Percentiles rank a stretch among this genome's conserved stretches.
Conservation (phyloP, 495 filamentous ascomycete species). For the Amniculicola lignicola region DNA sequence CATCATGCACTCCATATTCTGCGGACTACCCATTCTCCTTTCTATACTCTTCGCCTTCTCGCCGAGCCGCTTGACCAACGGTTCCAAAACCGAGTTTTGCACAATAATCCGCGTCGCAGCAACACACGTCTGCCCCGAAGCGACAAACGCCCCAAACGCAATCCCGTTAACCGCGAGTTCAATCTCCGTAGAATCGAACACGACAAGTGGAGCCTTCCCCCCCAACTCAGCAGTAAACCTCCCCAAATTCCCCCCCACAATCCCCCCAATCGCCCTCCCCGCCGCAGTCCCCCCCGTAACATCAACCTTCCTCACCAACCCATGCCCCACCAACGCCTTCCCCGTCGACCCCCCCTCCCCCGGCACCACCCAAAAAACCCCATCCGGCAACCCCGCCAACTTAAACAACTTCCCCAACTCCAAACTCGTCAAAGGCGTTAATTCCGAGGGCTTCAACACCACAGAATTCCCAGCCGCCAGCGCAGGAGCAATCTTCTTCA, state of each 20-base stretch:
- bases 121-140: slow-evolving; percentile 69
- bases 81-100: slow-evolving; percentile 47
- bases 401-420: slow-evolving; percentile 55
- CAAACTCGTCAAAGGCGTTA: slow-evolving; percentile 57
- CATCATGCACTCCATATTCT: slow-evolving; percentile 37
- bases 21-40: slow-evolving; percentile 50
- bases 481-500: slow-evolving; percentile 49
- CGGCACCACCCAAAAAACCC: slow-evolving; percentile 59
- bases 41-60: slow-evolving; percentile 40
- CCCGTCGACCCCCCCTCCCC: slow-evolving; percentile 63
- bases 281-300: slow-evolving; percentile 67
- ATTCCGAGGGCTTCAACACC: slow-evolving; percentile 62
- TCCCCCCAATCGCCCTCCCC: slow-evolving; percentile 57
- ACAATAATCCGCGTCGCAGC: slow-evolving; percentile 71
- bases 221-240: slow-evolving; percentile 70
- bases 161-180: slow-evolving; percentile 59
- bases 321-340: slow-evolving; percentile 61
- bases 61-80: slow-evolving; percentile 40
- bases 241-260: slow-evolving; percentile 61
- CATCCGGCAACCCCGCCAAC: slow-evolving; percentile 57
- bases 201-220: slow-evolving; percentile 70
- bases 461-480: slow-evolving; percentile 60
- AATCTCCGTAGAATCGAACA: slow-evolving; percentile 71
- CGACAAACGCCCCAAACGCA: slow-evolving; percentile 61
- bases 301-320: slow-evolving; percentile 65